Evolutionary conservation across 192 early-diverging fungal genomes (phyloP), one percentile per base, ranked within the genome.

Genomic region (Phlyctochytrium bullatum): DNA sequence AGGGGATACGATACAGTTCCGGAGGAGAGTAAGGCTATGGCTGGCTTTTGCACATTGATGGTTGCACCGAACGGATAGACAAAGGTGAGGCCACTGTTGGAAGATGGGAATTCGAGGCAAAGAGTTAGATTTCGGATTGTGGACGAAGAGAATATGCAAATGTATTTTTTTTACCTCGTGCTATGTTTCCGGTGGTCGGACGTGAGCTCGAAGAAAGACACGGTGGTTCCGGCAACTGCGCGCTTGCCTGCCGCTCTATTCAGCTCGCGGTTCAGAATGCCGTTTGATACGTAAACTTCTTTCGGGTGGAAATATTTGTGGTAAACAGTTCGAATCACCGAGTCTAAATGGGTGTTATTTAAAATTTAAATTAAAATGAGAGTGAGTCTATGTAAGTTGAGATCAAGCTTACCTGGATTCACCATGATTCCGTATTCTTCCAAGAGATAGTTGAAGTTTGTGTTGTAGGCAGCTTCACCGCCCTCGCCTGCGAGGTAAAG

Each of bases 361-460:
- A 0, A 75, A 47, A 14, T 59, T 51, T 59, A 16, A 25, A 57
- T 52, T 16, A 36, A 16, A 24, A 20, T 0, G 2, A 61, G 36
- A 32, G 0, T 66, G 4, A 40, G 29, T 4, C 0, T 6, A 52
- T 31, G 16, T 16, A 31, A 3, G 2, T 73, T 60, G n/a, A n/a
- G 53, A 35, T 6, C 54, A 58, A 64, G 52, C 54, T 28, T 61
- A 85, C 84, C 84, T 53, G 84, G 71, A 73, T 88, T 86, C 20
- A 83, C 81, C 61, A 77, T 78, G 57, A 88, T 86, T 16, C 86
- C 86, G 50, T 80, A 85, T 59, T 88, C 86, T 65, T 88, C 86
- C 27, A 88, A 66, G 10, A 88, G 68, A 72, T 88, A 88, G 64
- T 88, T 88, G 73, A 88, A 88, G 64, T 88, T 88, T 2, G 85